Base-by-base conservation (phyloP, 2,329 filamentous ascomycete genomes). In the Pyricularia sp. region DNA sequence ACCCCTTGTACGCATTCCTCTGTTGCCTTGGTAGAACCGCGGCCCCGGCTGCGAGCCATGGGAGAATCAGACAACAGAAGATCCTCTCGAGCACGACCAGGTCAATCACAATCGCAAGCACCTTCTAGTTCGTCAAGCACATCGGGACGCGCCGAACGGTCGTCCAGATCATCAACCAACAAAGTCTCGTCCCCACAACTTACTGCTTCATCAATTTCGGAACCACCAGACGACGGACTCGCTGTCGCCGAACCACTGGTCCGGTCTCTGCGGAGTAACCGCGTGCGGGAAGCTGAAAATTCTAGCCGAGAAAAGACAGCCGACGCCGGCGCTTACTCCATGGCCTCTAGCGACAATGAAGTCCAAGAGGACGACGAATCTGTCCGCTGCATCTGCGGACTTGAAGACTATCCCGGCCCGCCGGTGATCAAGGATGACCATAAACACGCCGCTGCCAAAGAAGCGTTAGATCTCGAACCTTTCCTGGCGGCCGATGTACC, bases 371-470 rank as follows among this genome's bases (percentile, higher is more conserved):
- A 97, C 78, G 94, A 97, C 76, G 95, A 98, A 82, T 89, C 95
- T 69, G 97, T 97, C 76, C 89, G 95, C 73, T 99, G 95, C 81
- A 90, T 99, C 72, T 99, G 95, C 80, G 94, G 93, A 74, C 90
- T 91, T 74, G 93, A 96, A 76, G 95, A 99, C 69, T 98, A 98
- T 80, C 95, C 95, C 26, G 95, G 95, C 68, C 91, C 91, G 70
- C 86, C 86, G 69, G 85, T 86, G 74, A 85, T 89, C 72, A 68
- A 68, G 17, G 83, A 84, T 68, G 82, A 84, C 72, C 77, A 80
- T 68, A 85, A 84, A 71, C 77, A 81, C 66, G 81, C 80, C 63
- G 58, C 58, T 14, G 76, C 84, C 71, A 88, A 87, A 73, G 84
- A 87, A 70, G 84, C 86, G 70, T 83, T 83, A 75, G 83, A 88